Evolutionary conservation across 2,329 filamentous ascomycete genomes (phyloP), one percentile per base, ranked within the genome.

Genomic region (Gnomoniopsis smithogilvyi): DNA sequence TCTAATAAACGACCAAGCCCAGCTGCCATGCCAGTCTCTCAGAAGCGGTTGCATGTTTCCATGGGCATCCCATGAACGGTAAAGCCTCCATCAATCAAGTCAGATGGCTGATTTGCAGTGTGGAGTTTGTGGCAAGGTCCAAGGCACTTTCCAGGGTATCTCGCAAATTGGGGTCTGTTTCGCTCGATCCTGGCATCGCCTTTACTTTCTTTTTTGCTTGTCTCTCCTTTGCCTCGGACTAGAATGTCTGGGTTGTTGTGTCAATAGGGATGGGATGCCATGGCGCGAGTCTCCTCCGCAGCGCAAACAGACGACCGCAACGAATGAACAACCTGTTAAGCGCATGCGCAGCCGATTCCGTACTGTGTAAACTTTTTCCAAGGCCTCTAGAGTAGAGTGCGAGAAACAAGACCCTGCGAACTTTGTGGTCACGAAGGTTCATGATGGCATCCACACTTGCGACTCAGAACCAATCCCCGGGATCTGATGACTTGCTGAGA

Each of bases 111-210:
- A 56, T 50, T 49, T 56, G 54, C 49, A 56, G 54, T 51, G 56
- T 60, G 56, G 60, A 62, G 60, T 62, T 30, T 59, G 60, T 56
- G 60, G 60, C 60, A 59, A 62, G 60, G 58, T 55, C 54, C 60
- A 56, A 56, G 60, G 60, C 56, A 56, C 54, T 60, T 56, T 49
- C 57, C 52, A 58, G 56, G 50, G 56, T 60, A 48, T 51, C 12
- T 56, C 26, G 56, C 60, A 62, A 50, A 60, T 62, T 62, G 60
- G 38, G 60, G 60, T 60, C 59, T 61, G 59, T 61, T 57, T 61
- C 55, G 59, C 51, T 58, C 56, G 56, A 54, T 59, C 60, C 53
- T 55, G 51, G 48, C 30, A 41, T 34, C 22, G 30, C n/a, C 33
- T n/a, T n/a, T 38, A 38, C 50, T 24, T 26, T 34, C 14, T 6